Conservation (phyloP, 1,139 yeast species). For the Magnusiomyces paraingens region DNA sequence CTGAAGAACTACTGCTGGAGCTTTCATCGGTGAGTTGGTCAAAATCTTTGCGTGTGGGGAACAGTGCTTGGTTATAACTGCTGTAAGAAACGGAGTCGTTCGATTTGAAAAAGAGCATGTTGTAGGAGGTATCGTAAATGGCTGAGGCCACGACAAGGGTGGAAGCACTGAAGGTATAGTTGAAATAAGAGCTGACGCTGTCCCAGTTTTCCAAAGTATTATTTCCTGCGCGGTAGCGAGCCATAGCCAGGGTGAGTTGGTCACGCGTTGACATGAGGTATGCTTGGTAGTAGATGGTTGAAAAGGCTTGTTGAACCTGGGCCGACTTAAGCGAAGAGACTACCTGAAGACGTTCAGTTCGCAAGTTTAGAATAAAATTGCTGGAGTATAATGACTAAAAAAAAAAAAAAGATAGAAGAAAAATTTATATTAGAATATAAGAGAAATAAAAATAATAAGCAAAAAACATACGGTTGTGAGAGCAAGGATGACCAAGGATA, state of each 20-base stretch:
- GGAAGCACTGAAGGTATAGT: constrained; percentile 38
- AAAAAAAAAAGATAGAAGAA: constrained; percentile 4
- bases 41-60: constrained; percentile 3
- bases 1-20: constrained; percentile 22
- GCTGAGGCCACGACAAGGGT: constrained; percentile 55
- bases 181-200: constrained; percentile 42
- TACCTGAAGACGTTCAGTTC: constrained; percentile 67
- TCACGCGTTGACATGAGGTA: constrained; percentile 62
- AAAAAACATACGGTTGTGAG: constrained; percentile 47
- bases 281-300: constrained; percentile 60
- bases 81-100: constrained; percentile 19
- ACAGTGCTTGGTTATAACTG: constrained; percentile 7
- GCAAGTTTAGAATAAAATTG: constrained; percentile 49
- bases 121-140: constrained; percentile 52
- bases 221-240: constrained; percentile 68
- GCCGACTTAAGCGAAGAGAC: constrained; percentile 77
- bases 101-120: constrained; percentile 35
- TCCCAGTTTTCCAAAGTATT: constrained; percentile 45
- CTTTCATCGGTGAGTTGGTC: constrained; percentile 22
- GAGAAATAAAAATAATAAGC: constrained; percentile 10
- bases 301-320: constrained; percentile 65
- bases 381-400: constrained; percentile 63
- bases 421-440: background rate
- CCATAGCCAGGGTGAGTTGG: constrained; percentile 52
- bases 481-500: constrained; percentile 70